These are phyloP conservation scores for Schrenkiella parvula DNA, from an alignment of 345 rosid genomes.

Conservation along the genomic window DNA sequence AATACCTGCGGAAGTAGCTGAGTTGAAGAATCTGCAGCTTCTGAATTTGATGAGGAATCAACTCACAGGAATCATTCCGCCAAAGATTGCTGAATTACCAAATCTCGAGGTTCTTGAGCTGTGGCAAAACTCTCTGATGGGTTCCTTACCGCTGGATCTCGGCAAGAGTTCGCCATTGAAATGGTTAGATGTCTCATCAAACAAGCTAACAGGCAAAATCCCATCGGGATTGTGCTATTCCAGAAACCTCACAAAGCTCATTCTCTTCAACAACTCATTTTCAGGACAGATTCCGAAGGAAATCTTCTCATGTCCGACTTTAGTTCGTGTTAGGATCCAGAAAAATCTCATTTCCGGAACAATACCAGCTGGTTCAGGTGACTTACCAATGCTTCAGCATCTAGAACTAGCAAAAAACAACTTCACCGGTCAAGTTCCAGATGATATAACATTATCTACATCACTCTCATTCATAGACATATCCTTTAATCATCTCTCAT, in stretches of 20 bases:
- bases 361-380: constrained; percentile 63
- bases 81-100: constrained; percentile 49
- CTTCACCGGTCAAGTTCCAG: constrained; percentile 69
- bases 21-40: constrained; percentile 56
- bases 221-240: constrained; percentile 55
- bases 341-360: constrained; percentile 61
- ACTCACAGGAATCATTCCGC: constrained; percentile 52
- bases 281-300: constrained; percentile 55
- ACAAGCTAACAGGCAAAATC: constrained; percentile 59
- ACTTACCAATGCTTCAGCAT: constrained; percentile 65
- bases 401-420: constrained; percentile 82
- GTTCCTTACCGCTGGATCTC: constrained; percentile 55
- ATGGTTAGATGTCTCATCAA: constrained; percentile 75
- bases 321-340: constrained; percentile 75
- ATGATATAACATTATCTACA: constrained; percentile 53
- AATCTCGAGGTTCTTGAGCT: constrained; percentile 65
- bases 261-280: constrained; percentile 74
- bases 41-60: constrained; percentile 70
- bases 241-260: constrained; percentile 73
- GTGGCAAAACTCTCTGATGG: constrained; percentile 63
- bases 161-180: constrained; percentile 57
- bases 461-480: constrained; percentile 84
- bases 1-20: constrained; percentile 52
- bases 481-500: constrained; percentile 61
- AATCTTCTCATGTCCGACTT: constrained; percentile 52